Conservation (phyloP, 805 yeast genomes). For the Candida coleopterorum region DNA sequence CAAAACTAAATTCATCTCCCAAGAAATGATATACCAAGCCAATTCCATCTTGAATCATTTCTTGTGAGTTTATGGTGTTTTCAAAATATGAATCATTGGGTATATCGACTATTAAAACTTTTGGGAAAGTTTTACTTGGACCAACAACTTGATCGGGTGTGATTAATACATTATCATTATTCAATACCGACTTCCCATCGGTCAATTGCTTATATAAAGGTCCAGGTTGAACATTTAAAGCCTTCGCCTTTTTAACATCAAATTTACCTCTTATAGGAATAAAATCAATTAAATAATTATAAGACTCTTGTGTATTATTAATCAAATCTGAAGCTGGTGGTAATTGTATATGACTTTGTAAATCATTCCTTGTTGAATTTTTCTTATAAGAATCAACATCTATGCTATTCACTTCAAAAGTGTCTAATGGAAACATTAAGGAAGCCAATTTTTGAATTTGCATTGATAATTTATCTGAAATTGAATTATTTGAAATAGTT, state of each 20-base stretch:
- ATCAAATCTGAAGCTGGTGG: slow-evolving; percentile 21
- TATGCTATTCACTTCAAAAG: slow-evolving; percentile 31
- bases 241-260: slow-evolving; percentile 56
- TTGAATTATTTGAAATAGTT: neutral
- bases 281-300: slow-evolving; percentile 66
- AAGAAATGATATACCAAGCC: slow-evolving; percentile 71
- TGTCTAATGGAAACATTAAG: slow-evolving; percentile 56
- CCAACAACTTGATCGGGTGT: slow-evolving; percentile 71
- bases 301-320: slow-evolving; percentile 39
- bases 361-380: slow-evolving; percentile 34
- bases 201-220: slow-evolving; percentile 54
- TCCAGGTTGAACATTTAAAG: slow-evolving; percentile 67
- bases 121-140: slow-evolving; percentile 51
- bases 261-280: slow-evolving; percentile 75
- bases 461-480: slow-evolving; percentile 5
- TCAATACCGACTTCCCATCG: slow-evolving; percentile 51
- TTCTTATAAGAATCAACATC: slow-evolving; percentile 34
- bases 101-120: slow-evolving; percentile 67
- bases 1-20: slow-evolving; percentile 53
- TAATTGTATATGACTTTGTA: slow-evolving; percentile 34
- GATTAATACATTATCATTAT: slow-evolving; percentile 55
- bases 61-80: slow-evolving; percentile 20
- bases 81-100: slow-evolving; percentile 48
- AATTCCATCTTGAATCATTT: slow-evolving; percentile 36
- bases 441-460: slow-evolving; percentile 36